Percentiles rank a stretch among this genome's conserved stretches.
Evolutionary conservation across 116 monocot genomes (phyloP).

Genomic region (Posidonia oceanica): DNA sequence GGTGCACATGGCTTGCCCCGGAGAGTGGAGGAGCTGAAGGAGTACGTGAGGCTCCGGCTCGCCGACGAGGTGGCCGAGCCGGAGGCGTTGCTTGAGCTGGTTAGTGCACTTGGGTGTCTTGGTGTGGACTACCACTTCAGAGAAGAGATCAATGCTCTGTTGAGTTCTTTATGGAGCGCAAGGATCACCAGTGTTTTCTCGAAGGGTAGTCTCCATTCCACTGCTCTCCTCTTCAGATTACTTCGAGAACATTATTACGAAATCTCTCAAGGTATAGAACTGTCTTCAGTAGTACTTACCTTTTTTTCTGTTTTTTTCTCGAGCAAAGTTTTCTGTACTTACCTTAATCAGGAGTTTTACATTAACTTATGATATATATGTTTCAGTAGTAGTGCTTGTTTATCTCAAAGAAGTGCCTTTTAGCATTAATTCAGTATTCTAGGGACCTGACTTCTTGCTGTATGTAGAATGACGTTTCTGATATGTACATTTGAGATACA

Average conservation of each 20-base stretch:
- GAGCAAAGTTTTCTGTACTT: too few relatives aligned
- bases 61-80: background rate
- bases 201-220: slow-evolving; percentile 7
- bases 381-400: too few relatives aligned
- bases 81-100: slow-evolving; percentile 7
- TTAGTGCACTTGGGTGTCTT: slow-evolving; percentile 13
- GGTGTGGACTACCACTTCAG: slow-evolving; percentile 27
- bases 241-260: slow-evolving; percentile 14
- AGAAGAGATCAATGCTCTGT: slow-evolving; percentile 11
- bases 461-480: too few relatives aligned
- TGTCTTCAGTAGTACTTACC: too few relatives aligned
- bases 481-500: too few relatives aligned
- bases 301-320: too few relatives aligned
- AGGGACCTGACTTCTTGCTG: too few relatives aligned
- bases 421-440: too few relatives aligned
- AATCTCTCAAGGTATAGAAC: slow-evolving; percentile 16
- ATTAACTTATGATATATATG: too few relatives aligned
- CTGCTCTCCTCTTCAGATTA: slow-evolving; percentile 16
- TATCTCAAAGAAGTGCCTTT: too few relatives aligned
- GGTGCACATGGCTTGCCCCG: background rate
- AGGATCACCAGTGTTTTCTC: background rate
- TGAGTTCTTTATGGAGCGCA: background rate
- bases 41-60: slow-evolving; percentile 1
- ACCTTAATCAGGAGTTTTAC: too few relatives aligned
- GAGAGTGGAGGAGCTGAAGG: slow-evolving; percentile 8